Conservation (phyloP, 306 rosid species). For the Adenanthera pavonina region DNA sequence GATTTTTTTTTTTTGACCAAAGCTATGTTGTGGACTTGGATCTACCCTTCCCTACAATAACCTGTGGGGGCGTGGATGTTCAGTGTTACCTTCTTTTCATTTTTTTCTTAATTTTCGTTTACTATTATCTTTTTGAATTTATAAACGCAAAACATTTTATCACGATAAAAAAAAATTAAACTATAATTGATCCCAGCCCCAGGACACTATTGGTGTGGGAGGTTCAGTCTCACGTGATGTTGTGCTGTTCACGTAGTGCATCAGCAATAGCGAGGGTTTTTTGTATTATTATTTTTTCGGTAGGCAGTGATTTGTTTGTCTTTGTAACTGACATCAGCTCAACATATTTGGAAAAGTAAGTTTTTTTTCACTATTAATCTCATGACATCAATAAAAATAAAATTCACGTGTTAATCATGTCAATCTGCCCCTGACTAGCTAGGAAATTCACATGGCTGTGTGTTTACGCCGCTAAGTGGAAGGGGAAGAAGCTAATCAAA, state of each 20-base stretch:
- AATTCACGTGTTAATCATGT: not conserved
- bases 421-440: not conserved
- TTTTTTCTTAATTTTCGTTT: not conserved
- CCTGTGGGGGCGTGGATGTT: constrained; percentile 27
- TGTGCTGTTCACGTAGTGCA: too few relatives aligned
- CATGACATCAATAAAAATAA: not conserved
- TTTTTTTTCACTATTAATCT: too few relatives aligned
- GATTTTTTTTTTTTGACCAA: too few relatives aligned
- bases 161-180: too few relatives aligned
- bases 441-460: not conserved
- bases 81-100: constrained; percentile 24
- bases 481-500: not conserved
- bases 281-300: too few relatives aligned
- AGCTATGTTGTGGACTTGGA: not conserved
- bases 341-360: too few relatives aligned
- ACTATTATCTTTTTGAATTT: not conserved
- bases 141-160: too few relatives aligned
- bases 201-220: too few relatives aligned
- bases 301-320: not conserved
- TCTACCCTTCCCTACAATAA: not conserved
- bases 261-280: too few relatives aligned
- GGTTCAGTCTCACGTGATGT: too few relatives aligned
- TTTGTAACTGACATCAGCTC: not conserved
- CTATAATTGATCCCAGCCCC: too few relatives aligned
- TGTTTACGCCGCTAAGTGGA: not conserved